These are phyloP conservation scores for Phytopythium montanum DNA, from an alignment of 352 stramenopile species.

Conservation along the genomic window DNA sequence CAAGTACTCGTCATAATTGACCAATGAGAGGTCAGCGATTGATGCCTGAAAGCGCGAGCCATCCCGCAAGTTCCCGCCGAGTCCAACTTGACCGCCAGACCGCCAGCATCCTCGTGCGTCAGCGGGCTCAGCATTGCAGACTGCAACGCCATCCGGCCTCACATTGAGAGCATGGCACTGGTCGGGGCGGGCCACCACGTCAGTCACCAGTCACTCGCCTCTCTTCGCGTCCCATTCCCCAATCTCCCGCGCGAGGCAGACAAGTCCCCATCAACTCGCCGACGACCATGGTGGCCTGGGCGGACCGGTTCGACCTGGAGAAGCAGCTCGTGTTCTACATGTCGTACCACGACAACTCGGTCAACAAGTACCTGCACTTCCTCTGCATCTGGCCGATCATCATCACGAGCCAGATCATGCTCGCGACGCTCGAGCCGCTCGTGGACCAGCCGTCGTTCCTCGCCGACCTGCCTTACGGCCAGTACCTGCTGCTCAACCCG, in stretches of 20 bases:
- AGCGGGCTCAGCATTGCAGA: too few relatives aligned
- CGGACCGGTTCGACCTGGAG: slow-evolving; percentile 77
- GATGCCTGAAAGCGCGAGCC: too few relatives aligned
- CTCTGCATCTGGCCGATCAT: slow-evolving; percentile 87
- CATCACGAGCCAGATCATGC: slow-evolving; percentile 67
- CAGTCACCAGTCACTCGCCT: background rate
- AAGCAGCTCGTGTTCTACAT: slow-evolving; percentile 87
- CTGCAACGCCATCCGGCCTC: too few relatives aligned
- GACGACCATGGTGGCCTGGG: slow-evolving; percentile 7
- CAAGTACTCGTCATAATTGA: too few relatives aligned
- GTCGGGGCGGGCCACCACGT: background rate
- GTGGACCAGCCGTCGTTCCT: slow-evolving; percentile 23
- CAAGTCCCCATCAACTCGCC: background rate
- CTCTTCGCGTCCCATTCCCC: background rate
- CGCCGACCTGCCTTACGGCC: slow-evolving; percentile 26
- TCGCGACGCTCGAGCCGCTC: slow-evolving; percentile 47
- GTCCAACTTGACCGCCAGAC: too few relatives aligned
- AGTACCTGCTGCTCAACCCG: slow-evolving; percentile 65
- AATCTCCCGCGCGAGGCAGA: background rate
- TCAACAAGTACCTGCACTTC: slow-evolving; percentile 86
- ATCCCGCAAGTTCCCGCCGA: too few relatives aligned
- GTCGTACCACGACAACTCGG: slow-evolving; percentile 81
- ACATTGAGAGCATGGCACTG: too few relatives aligned
- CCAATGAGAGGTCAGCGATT: too few relatives aligned
- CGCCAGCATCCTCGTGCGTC: too few relatives aligned